Base-by-base conservation (phyloP, 2,329 filamentous ascomycete genomes). In the Fonsecaea monophora region DNA sequence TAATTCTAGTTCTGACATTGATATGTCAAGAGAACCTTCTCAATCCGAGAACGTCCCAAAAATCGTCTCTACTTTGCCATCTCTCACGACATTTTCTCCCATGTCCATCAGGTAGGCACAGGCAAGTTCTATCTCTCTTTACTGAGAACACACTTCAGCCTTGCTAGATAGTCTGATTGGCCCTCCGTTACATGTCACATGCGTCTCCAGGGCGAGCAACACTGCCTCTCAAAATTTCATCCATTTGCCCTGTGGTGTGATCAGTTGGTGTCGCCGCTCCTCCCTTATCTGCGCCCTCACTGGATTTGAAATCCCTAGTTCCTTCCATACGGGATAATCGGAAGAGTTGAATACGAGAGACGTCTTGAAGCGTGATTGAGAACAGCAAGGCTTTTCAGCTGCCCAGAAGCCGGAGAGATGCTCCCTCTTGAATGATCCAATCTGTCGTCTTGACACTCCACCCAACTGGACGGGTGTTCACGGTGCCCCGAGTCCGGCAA, bases 311-410 rank as follows among this genome's bases (percentile, higher is more conserved):
- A 50, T 18, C 12, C 18, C 21, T 50, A 10, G 21, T 25, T 12
- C 2, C 45, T 50, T 25, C 8, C 7, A 10, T 25, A 21, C 45
- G 18, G 45, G 45, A 50, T 50, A 25, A 25, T 50, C 45, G 45
- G 45, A 50, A 50, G 45, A 18, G 18, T 30, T 30, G 45, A 25
- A 50, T 30, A 50, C 45, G 45, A 50, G 45, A 48, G 10, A 50
- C 45, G 2, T 25, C 9, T 50, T 6, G 45, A 50, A 50, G 45
- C 18, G 9, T 50, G 45, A 50, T 30, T 50, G 21, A 50, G 21
- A 13, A 25, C 21, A 13, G 21, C 18, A 50, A 12, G 21, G 45
- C 12, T 5, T 30, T 30, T 50, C 45, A 50, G 45, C 45, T 50
- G 45, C 45, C 45, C 18, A 50, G 45, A 50, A 21, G 1, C 45